Base-by-base conservation (phyloP, 768 basidiomycete species). In the Pleurotus eryngii region DNA sequence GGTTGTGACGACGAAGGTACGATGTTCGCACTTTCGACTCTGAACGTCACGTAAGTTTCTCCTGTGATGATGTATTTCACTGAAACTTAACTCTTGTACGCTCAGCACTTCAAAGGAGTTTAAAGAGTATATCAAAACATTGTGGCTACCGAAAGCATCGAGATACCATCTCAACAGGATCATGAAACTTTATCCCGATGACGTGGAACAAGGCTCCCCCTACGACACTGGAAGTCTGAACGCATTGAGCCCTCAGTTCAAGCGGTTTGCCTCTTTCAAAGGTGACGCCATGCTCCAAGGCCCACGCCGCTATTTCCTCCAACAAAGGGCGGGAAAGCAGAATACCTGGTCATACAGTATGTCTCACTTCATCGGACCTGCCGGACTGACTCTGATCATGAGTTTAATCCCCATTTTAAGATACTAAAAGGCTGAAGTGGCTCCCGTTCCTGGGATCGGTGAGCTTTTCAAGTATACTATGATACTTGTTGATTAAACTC, bases 241-340 rank as follows among this genome's bases (percentile, higher is more conserved):
- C 46, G 71, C 71, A 0, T 62, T 77, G 5, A 74, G 75, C 1
- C 74, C 79, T 0, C 74, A 84, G 57, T 83, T 72, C 67, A 84
- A 84, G 63, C 70, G 81, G 6, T 55, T 82, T 4, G 77, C 81
- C 1, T 73, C 81, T 0, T 70, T 84, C 57, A 73, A 73, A 55
- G 82, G 81, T 0, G 83, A 85, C 48, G 64, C 64, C 5, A 70
- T 75, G 1, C 82, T 83, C 65, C 80, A 82, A 40, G 81, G 72
- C 0, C 81, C 82, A 7, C 71, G 81, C n/a, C 69, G 79, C 15
- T 76, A 78, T 62, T 77, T 85, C 60, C 62, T 84, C 24, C 63
- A 78, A 46, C 58, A 70, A 14, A 63, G 64, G 4, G 69, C 77
- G 0, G 67, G 64, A 7, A 73, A 73, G 54, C 79, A 81, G 60